phyloP scores from a whole-genome alignment of 345 rosid genomes.

The Aquilaria sinensis region DNA sequence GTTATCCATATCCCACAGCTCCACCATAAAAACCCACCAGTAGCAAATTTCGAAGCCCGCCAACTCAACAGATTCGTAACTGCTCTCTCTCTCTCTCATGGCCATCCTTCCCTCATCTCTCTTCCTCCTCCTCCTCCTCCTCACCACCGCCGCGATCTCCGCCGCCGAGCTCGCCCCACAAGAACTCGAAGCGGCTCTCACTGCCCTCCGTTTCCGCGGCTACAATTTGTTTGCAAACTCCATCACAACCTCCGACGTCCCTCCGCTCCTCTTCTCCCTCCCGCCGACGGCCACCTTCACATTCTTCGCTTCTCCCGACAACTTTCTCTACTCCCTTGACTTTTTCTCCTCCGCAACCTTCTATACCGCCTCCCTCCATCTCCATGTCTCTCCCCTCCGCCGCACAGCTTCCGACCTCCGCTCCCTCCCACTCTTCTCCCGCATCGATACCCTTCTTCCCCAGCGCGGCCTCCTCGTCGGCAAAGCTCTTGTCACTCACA shows the following conservation, averaged over 20 bases:
- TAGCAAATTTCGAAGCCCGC: neutral
- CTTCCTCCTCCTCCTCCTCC: neutral
- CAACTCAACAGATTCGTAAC: slow-evolving; percentile 6
- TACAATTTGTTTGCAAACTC: slow-evolving; percentile 32
- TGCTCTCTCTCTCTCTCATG: neutral
- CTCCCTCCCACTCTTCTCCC: slow-evolving; percentile 4
- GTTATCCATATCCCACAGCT: neutral
- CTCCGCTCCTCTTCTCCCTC: slow-evolving; percentile 18
- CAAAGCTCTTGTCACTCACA: slow-evolving; percentile 1
- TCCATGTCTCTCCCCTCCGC: slow-evolving; percentile 22
- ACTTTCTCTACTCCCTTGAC: slow-evolving; percentile 26
- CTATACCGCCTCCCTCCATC: slow-evolving; percentile 20
- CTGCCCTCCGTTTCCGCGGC: slow-evolving; percentile 27
- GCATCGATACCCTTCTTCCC: slow-evolving; percentile 21
- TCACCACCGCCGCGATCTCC: neutral
- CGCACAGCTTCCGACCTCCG: slow-evolving; percentile 14
- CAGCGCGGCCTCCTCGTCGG: slow-evolving; percentile 4
- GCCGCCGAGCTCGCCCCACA: slow-evolving; percentile 8
- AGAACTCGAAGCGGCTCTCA: slow-evolving; percentile 23
- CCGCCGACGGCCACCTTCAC: slow-evolving; percentile 19
- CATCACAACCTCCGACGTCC: slow-evolving; percentile 25
- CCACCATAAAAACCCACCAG: neutral
- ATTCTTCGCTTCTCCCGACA: slow-evolving; percentile 27
- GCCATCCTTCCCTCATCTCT: neutral
- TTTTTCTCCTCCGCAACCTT: slow-evolving; percentile 20